These are phyloP conservation scores for Mollisia scopiformis DNA, from an alignment of 2,329 filamentous ascomycete genomes.

Conservation along the genomic window DNA sequence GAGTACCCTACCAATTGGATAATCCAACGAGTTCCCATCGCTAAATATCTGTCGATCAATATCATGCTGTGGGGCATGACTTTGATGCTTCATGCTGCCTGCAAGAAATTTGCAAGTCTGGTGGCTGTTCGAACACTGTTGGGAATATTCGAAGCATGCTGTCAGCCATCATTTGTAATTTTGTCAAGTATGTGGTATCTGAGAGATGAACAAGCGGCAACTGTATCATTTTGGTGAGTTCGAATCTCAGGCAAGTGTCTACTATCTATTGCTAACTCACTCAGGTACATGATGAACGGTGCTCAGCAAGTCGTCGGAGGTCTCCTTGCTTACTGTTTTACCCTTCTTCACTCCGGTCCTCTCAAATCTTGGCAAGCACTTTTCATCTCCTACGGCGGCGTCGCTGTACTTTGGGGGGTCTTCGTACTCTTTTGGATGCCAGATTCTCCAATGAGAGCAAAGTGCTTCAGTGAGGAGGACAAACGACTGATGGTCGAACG, in stretches of 20 bases:
- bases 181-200: constrained; percentile 61
- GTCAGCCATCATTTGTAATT: constrained; percentile 54
- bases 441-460: constrained; percentile 28
- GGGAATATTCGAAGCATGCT: constrained; percentile 53
- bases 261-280: neutral
- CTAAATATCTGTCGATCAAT: constrained; percentile 10
- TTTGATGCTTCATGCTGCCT: constrained; percentile 49
- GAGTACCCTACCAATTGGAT: constrained; percentile 31
- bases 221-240: constrained; percentile 57
- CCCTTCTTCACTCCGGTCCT: constrained; percentile 45
- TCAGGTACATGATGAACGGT: constrained; percentile 11
- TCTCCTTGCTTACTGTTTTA: constrained; percentile 62
- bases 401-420: constrained; percentile 43
- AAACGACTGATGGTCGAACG: constrained; percentile 47
- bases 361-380: constrained; percentile 66
- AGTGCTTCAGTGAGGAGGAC: constrained; percentile 22
- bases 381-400: constrained; percentile 49
- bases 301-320: constrained; percentile 57
- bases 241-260: neutral
- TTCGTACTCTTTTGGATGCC: constrained; percentile 40
- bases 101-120: constrained; percentile 51
- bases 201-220: constrained; percentile 64
- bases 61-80: constrained; percentile 36
- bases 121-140: constrained; percentile 51
- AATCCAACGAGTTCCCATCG: constrained; percentile 10